Evolutionary conservation across 2,329 filamentous ascomycete genomes (phyloP), one percentile per base, ranked within the genome.

Genomic region (Sporothrix pallida): DNA sequence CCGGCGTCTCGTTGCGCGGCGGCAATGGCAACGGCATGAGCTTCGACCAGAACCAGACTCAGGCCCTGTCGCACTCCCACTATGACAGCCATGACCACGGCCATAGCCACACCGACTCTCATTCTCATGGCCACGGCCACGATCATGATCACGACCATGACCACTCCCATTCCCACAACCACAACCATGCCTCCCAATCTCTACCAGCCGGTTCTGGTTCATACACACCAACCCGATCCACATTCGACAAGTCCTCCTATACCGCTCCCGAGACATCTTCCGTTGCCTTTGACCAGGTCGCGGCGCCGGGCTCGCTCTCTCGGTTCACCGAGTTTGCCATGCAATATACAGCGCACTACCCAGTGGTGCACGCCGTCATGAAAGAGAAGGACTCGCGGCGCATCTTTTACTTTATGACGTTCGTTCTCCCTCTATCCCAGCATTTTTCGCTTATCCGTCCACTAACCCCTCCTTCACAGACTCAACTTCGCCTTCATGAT

Each of bases 391-490:
- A 99, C 81, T 98, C 95, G 17, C 89, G 96, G 74, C 90, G 95
- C 62, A 98, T 99, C 76, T 97, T 97, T 77, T 99, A 99, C 82
- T 99, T 98, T 78, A 97, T 97, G 90, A 88, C 87, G 93, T 97
- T 85, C 79, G 91, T 81, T 23, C 15, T 7, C 8, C 26, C 56
- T 46, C 15, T 42, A 2, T 17, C 8, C 31, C 6, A 9, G n/a
- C 1, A n/a, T n/a, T n/a, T n/a, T n/a, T n/a, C n/a, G n/a, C n/a
- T n/a, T n/a, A n/a, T n/a, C n/a, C n/a, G n/a, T n/a, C n/a, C n/a
- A n/a, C 48, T 56, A 71, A 71, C 42, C 44, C 54, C 54, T 37
- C 2, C 2, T 50, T 10, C 44, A 0, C 79, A 97, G 94, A 75
- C 88, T 99, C 72, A 99, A 99, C 80, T 94, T 99, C 78, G 87